Evolutionary conservation across 1,284 basidiomycete genomes (phyloP), one percentile per base, ranked within the genome.

Genomic region (Ustilago trichophora): DNA sequence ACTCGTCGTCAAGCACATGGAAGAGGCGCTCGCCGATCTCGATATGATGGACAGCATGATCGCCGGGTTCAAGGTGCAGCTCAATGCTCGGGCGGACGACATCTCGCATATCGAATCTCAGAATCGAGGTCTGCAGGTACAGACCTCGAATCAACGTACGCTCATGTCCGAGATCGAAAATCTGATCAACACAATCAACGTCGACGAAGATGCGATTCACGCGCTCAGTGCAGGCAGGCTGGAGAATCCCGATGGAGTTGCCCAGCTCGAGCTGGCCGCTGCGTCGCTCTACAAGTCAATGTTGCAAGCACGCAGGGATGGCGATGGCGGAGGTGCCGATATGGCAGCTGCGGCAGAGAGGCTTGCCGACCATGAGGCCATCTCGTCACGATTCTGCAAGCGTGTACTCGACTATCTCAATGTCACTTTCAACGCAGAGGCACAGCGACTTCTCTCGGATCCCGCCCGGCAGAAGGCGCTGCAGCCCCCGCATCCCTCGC

Each of bases 31-130:
- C 34, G 82, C 85, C 15, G 91, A 96, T 78, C 85, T 97, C 24
- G 92, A 95, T 76, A 88, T 86, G 62, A 91, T 96, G 86, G 81
- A 81, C 53, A 66, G 60, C 22, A 75, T 75, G 63, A 71, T 81
- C 19, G 65, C 71, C 15, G 60, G 67, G 3, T 80, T 66, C 73
- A 81, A 81, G 42, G 64, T 76, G 33, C 66, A 73, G 44, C 67
- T 81, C 57, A 79, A 80, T 18, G 47, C 71, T 19, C 66, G 78
- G 1, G 69, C 73, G 1, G 78, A 99, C 52, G 96, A 99, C 80
- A 98, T 99, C 57, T 87, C 87, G 9, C 94, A 89, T 78, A 98
- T 99, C 75, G 96, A 98, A 83, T 90, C 90, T 3, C 96, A 98
- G 82, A 95, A 96, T 78, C 87, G 94, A 47, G 96, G 96, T 73